phyloP scores from a whole-genome alignment of 768 basidiomycete species.

The Suillus bovinus region DNA sequence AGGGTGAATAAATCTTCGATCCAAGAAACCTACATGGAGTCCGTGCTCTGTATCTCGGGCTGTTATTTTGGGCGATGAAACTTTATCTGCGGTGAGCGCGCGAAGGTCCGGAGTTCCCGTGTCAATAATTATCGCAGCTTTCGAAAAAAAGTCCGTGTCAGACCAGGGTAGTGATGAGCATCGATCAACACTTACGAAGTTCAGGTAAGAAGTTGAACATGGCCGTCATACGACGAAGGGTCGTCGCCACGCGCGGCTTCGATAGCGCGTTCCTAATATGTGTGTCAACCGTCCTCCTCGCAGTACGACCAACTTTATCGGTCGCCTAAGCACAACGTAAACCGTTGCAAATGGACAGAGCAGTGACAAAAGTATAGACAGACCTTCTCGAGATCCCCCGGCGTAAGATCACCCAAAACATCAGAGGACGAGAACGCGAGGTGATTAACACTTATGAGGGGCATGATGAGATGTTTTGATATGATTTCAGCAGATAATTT shows the following conservation, averaged over 20 bases:
- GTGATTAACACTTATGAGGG: constrained; percentile 71
- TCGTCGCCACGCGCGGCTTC: constrained; percentile 66
- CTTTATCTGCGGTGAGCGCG: constrained; percentile 13
- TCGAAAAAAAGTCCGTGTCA: constrained; percentile 16
- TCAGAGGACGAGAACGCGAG: constrained; percentile 65
- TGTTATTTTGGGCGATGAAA: constrained; percentile 17
- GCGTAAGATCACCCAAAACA: constrained; percentile 53
- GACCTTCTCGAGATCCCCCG: constrained; percentile 69
- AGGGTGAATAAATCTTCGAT: constrained; percentile 5
- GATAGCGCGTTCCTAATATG: constrained; percentile 73
- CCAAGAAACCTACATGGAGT: constrained; percentile 22
- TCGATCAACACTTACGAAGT: constrained; percentile 52
- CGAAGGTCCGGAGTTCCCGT: constrained; percentile 47
- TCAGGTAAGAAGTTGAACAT: constrained; percentile 66
- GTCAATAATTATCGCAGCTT: constrained; percentile 54
- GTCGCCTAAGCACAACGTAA: constrained; percentile 46
- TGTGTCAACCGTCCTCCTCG: constrained; percentile 65
- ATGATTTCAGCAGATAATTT: constrained; percentile 69
- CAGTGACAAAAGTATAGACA: constrained; percentile 9
- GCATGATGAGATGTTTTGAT: constrained; percentile 76
- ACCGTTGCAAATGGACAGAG: constrained; percentile 8
- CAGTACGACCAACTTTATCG: constrained; percentile 70
- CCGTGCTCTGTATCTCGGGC: neutral
- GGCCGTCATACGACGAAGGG: constrained; percentile 70
- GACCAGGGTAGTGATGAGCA: constrained; percentile 5